Evolutionary conservation across 2,329 filamentous ascomycete genomes (phyloP).

Genomic region (Fusarium fujikuroi): DNA sequence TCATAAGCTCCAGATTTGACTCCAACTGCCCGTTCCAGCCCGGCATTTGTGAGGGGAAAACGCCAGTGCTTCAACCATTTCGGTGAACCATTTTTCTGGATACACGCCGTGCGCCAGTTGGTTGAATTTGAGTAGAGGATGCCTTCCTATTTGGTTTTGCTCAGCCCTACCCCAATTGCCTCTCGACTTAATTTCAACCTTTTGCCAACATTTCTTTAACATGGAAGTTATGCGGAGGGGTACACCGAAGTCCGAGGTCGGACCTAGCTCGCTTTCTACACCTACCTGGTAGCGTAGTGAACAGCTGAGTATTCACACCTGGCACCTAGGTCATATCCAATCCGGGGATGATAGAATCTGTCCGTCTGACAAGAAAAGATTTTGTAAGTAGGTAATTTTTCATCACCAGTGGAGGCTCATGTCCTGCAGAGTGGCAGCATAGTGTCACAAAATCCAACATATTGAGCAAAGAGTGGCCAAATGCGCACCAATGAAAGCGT

Average conservation of each 20-base stretch:
- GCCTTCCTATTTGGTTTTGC: constrained; percentile 32
- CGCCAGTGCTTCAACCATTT: constrained; percentile 7
- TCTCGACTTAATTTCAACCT: constrained; percentile 20
- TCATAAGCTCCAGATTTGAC: not conserved
- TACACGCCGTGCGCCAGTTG: constrained; percentile 1
- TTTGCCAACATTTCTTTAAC: constrained; percentile 15
- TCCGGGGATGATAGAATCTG: not conserved
- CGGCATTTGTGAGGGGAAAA: constrained; percentile 21
- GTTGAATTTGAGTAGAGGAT: constrained; percentile 15
- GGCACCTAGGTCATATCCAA: constrained; percentile 10
- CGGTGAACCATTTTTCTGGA: constrained; percentile 2
- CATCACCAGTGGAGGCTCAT: constrained; percentile 12
- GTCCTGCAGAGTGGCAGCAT: constrained; percentile 6
- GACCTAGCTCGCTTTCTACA: constrained; percentile 33
- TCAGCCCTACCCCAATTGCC: constrained; percentile 40
- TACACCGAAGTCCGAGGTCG: constrained; percentile 44
- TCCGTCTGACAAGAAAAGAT: constrained; percentile 12
- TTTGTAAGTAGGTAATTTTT: constrained; percentile 9
- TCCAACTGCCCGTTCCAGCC: not conserved
- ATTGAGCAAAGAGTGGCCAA: constrained; percentile 28
- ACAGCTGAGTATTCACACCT: constrained; percentile 20
- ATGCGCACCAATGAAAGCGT: constrained; percentile 45
- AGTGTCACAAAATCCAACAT: constrained; percentile 20
- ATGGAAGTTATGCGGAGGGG: constrained; percentile 25
- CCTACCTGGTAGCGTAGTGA: not conserved